Base-by-base conservation (phyloP, 140 eudicot species). In the Bidens hawaiensis region DNA sequence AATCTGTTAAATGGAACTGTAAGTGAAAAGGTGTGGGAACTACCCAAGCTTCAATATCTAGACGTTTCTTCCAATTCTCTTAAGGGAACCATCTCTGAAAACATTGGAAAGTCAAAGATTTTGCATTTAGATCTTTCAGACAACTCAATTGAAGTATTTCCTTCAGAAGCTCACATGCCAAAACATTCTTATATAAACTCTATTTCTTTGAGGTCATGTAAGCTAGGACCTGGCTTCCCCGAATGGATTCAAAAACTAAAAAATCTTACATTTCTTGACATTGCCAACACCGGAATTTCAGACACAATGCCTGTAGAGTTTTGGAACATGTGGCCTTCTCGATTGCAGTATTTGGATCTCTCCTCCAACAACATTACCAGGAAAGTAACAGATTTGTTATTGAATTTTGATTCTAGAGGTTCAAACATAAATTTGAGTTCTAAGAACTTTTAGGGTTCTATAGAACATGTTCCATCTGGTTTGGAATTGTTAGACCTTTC, bases 301-400 rank as follows among this genome's bases (percentile, higher is more conserved):
- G 74, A 56, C 25, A 46, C 52, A 21, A 58, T 74, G 26, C 79
- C 74, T 10, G 1, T 5, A n/a, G 62, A 60, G 48, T 74, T 74
- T 24, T 73, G 64, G 78, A 42, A 53, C 17, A 28, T 36, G 19
- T 11, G 33, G 58, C 21, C 71, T 28, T 9, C 46, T 4, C 14
- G 4, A 2, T 11, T 56, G 9, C 8, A 0, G 17, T 12, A 2
- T 38, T 22, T 73, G 10, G 8, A 65, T 65, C 22, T 59, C 11
- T 27, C 12, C 23, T 53, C 48, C 1, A 69, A 76, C 22, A 27
- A 26, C 1, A 38, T 76, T 10, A 30, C 21, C 22, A 70, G 82
- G 24, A 60, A 36, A 4, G 19, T 76, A 49, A 60, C 45, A 4
- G n/a, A 16, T 36, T 36, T 36, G 43, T 10, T 10, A 10, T 36